Conservation (phyloP, 2,329 filamentous ascomycete species). For the Ceratocystis lukuohia region DNA sequence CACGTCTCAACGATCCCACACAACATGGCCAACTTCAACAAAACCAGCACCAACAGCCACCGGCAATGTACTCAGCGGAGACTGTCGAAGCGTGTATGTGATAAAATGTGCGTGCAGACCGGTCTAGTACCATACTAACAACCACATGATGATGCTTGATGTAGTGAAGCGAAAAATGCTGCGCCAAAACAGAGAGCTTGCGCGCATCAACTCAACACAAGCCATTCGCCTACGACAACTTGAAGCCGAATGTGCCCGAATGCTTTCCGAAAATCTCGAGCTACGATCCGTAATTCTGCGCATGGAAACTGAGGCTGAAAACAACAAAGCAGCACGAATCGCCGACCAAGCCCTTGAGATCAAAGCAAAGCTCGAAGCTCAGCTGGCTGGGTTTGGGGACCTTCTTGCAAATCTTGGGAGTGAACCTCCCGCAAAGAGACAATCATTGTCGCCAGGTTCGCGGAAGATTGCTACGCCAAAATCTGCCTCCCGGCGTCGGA, state of each 20-base stretch:
- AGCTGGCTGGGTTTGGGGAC: slow-evolving; percentile 55
- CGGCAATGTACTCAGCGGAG: slow-evolving; percentile 31
- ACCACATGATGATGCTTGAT: slow-evolving; percentile 19
- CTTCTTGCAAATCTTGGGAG: slow-evolving; percentile 53
- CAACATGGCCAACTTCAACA: slow-evolving; percentile 31
- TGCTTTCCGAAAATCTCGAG: slow-evolving; percentile 66
- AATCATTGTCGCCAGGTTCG: slow-evolving; percentile 27
- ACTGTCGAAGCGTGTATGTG: slow-evolving; percentile 57
- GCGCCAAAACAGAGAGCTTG: slow-evolving; percentile 73
- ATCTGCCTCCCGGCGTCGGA: slow-evolving; percentile 32
- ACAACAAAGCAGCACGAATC: slow-evolving; percentile 44
- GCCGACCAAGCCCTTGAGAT: slow-evolving; percentile 56
- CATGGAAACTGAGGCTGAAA: slow-evolving; percentile 53
- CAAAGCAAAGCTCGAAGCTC: slow-evolving; percentile 56
- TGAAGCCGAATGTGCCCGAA: slow-evolving; percentile 59
- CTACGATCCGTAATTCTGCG: slow-evolving; percentile 57
- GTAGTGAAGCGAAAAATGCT: slow-evolving; percentile 66
- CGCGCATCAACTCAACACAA: slow-evolving; percentile 63
- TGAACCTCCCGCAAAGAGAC: slow-evolving; percentile 42
- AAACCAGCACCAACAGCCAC: slow-evolving; percentile 1
- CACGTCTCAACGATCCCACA: slow-evolving; percentile 64
- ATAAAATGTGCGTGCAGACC: background rate
- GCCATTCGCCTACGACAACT: slow-evolving; percentile 63
- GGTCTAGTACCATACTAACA: background rate
- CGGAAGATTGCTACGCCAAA: slow-evolving; percentile 32